Conservation (phyloP, 78 protist species). For the Guillardia theta region DNA sequence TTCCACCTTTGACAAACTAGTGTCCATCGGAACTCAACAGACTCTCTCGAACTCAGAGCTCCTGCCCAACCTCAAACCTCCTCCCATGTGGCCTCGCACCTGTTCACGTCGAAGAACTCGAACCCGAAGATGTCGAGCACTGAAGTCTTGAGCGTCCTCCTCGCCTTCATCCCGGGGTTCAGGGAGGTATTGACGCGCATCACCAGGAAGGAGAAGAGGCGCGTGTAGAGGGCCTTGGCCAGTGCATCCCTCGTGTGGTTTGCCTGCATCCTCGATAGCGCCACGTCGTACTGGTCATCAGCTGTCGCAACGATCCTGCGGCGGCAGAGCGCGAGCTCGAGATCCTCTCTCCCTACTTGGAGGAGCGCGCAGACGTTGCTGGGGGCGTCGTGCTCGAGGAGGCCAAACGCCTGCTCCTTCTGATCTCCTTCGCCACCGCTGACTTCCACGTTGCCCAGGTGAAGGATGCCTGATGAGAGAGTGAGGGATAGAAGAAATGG, state of each 20-base stretch:
- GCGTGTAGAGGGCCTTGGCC: constrained; percentile 79
- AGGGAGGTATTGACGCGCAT: not conserved
- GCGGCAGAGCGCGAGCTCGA: not conserved
- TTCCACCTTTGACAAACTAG: too few relatives aligned
- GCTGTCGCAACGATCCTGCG: not conserved
- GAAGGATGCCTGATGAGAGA: not conserved
- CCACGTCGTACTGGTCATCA: not conserved
- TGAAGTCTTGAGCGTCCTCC: not conserved
- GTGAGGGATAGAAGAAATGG: not conserved
- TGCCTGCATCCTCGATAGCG: not conserved
- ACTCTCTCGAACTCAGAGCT: not conserved
- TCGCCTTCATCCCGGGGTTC: not conserved
- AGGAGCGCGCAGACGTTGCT: not conserved
- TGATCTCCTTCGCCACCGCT: not conserved
- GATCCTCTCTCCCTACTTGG: not conserved
- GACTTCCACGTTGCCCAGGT: not conserved
- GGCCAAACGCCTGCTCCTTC: not conserved
- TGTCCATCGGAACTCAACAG: too few relatives aligned
- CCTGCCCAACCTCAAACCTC: not conserved
- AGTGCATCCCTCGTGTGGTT: constrained; percentile 68
- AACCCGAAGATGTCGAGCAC: constrained; percentile 93
- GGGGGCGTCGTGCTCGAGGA: not conserved
- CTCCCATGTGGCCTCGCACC: constrained; percentile 50
- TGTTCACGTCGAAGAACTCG: constrained; percentile 70
- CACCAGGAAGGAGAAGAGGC: constrained; percentile 88